Evolutionary conservation across 345 rosid genomes (phyloP), one percentile per base, ranked within the genome.

Genomic region (Capsella bursapastoris): DNA sequence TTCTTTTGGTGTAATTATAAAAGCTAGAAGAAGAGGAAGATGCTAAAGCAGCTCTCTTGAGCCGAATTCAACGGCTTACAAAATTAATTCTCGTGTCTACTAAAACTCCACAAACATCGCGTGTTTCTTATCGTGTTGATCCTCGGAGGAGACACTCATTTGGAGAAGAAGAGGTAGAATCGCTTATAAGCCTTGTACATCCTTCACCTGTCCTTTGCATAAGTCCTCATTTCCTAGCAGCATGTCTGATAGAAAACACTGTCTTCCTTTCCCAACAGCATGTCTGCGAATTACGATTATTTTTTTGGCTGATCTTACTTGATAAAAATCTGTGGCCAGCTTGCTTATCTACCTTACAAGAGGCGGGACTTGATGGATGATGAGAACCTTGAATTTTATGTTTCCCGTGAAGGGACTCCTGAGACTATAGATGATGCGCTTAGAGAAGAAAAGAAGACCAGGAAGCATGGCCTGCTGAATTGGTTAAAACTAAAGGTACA

Each of bases 11-110:
- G 66, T 86, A 60, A 48, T 64, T 18, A 70, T 47, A 45, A 77
- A 79, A 95, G 99, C 85, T 95, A 78, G 96, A 91, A 78, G 86
- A 91, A 84, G 99, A 95, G 82, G 99, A 95, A 84, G 99, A 95
- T 75, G 97, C 97, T 27, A 95, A 91, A 82, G 92, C 92, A 22
- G 97, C 96, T 84, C 82, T 95, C 55, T 58, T 91, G 83, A 85
- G 97, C 83, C 83, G 97, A 86, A 95, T 95, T 74, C 97, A 95
- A 50, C 81, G 96, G 77, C 80, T 91, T 77, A 91, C 96, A 40
- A 95, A 95, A 75, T 75, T 91, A 82, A 95, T 95, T 81, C 85
- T 95, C 66, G 99, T 95, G 69, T 94, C 99, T 60, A 72, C 89
- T 44, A 95, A 95, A 80, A 79, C 93, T 77, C 89, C 97, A 68